Base-by-base conservation (phyloP, 495 filamentous ascomycete species). In the Mycothermus thermophilus region DNA sequence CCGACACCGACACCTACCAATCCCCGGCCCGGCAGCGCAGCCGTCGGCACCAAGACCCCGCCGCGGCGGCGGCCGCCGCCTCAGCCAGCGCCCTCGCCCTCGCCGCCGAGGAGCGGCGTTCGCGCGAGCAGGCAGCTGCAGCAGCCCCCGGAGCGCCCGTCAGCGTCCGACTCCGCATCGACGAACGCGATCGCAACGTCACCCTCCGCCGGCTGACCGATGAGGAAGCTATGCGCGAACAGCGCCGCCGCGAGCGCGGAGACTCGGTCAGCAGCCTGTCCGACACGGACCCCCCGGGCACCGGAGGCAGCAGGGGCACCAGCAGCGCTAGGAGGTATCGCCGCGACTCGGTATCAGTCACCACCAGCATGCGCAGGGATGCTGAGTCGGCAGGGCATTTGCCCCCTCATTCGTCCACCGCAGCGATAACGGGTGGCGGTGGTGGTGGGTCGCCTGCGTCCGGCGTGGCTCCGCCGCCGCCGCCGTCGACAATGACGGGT, bases 121-220 rank as follows among this genome's bases (percentile, higher is more conserved):
- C 56, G 24, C 56, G 54, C 26, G 56, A 57, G 25, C 59, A 67
- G 9, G 55, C 62, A 11, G 71, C 9, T 9, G 10, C 28, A 28
- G 15, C 6, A 11, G 23, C 11, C 15, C 14, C 18, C 16, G 21
- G 1, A 4, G 71, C 74, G 12, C 77, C 83, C 2, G 79, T 83
- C 33, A 80, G 74, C 35, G 74, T 92, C 32, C 84, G 84, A 57
- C 67, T 93, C 17, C 78, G 79, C 52, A 75, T 87, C 56, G 70
- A 76, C 34, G 80, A 93, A 45, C 52, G 54, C 15, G 77, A 80
- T 35, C 71, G 77, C 21, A 79, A 84, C 44, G 77, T 93, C 30
- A 93, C 85, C 8, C 65, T 94, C 13, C 72, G 83, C 15, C 68
- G 80, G 18, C 58, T 94, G 9, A 83, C 78, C 6, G 83, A 88